These are phyloP conservation scores for Xeromyces bisporus DNA, from an alignment of 495 filamentous ascomycete species.

Conservation along the genomic window DNA sequence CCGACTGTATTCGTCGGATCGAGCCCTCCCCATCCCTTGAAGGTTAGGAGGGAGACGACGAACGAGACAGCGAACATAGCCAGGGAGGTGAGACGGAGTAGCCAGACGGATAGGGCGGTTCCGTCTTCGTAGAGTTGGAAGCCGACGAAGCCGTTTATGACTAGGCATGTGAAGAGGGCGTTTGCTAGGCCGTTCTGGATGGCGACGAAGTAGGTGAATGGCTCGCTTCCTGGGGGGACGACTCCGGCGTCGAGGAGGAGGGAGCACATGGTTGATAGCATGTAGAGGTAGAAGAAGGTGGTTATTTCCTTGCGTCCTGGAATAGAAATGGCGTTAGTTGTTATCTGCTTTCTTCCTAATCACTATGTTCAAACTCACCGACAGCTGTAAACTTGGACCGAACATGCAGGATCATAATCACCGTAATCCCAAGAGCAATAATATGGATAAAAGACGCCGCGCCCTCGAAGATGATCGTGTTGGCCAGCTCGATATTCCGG, in stretches of 20 bases:
- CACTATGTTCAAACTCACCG: constrained; percentile 70
- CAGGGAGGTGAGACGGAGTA: constrained; percentile 59
- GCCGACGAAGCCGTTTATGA: constrained; percentile 96
- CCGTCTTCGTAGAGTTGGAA: constrained; percentile 99
- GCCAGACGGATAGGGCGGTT: constrained; percentile 88
- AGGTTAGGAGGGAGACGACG: constrained; percentile 76
- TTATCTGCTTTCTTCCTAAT: too few species aligned
- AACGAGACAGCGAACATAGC: constrained; percentile 78
- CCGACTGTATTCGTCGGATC: constrained; percentile 71
- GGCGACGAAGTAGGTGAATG: constrained; percentile 84
- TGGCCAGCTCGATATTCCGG: constrained; percentile 86
- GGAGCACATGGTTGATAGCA: constrained; percentile 74
- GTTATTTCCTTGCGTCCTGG: constrained; percentile 95
- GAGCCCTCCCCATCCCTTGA: constrained; percentile 80
- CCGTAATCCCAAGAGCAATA: constrained; percentile 75
- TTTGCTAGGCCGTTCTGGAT: constrained; percentile 82
- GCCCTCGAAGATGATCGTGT: constrained; percentile 95
- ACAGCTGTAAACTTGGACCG: constrained; percentile 96
- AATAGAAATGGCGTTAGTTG: constrained; percentile 5
- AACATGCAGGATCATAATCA: constrained; percentile 93
- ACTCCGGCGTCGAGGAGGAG: constrained; percentile 89
- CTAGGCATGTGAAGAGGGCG: constrained; percentile 69
- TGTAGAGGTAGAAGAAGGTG: constrained; percentile 93
- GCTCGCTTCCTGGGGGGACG: constrained; percentile 57
- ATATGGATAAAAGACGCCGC: constrained; percentile 89